A percentile compares a stretch with the other conserved stretches of the same genome.
Conservation (phyloP, 805 yeast species). For the Wickerhamomyces chambardii region DNA sequence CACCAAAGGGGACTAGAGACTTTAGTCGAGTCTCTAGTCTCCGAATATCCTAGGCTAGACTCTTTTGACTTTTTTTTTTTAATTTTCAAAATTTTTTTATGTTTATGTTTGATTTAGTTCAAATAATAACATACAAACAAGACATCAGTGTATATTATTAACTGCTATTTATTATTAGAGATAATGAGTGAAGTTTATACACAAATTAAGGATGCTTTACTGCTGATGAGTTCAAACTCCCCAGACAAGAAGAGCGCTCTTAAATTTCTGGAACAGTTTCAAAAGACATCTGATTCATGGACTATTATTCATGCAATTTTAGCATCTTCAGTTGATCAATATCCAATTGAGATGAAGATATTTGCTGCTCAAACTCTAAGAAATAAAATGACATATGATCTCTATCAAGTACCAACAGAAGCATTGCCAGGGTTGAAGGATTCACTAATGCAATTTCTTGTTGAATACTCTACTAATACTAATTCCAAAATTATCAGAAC, state of each 20-base stretch:
- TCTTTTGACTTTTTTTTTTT: too few species aligned
- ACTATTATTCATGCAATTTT: slow-evolving; percentile 50
- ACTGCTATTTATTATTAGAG: too few species aligned
- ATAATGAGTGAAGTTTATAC: slow-evolving; percentile 1
- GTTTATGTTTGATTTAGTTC: too few species aligned
- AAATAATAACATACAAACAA: too few species aligned
- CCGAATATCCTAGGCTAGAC: too few species aligned
- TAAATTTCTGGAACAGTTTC: slow-evolving; percentile 67
- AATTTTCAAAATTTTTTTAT: too few species aligned
- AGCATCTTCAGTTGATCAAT: slow-evolving; percentile 13
- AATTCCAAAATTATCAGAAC: slow-evolving; percentile 54
- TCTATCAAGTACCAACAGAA: slow-evolving; percentile 61
- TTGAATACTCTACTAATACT: slow-evolving; percentile 30
- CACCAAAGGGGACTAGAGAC: too few species aligned
- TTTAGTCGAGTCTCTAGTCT: too few species aligned
- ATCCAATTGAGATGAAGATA: slow-evolving; percentile 50
- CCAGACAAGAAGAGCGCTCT: slow-evolving; percentile 33
- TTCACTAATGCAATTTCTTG: slow-evolving; percentile 51
- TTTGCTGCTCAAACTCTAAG: slow-evolving; percentile 91
- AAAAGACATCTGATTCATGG: slow-evolving; percentile 83
- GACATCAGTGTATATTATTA: too few species aligned
- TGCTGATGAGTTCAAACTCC: slow-evolving; percentile 15
- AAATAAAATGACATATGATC: slow-evolving; percentile 75
- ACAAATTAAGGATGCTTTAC: slow-evolving; percentile 15
- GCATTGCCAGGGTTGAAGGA: slow-evolving; percentile 56